Base-by-base conservation (phyloP, 2,329 filamentous ascomycete genomes). In the Botrytis paeoniae region DNA sequence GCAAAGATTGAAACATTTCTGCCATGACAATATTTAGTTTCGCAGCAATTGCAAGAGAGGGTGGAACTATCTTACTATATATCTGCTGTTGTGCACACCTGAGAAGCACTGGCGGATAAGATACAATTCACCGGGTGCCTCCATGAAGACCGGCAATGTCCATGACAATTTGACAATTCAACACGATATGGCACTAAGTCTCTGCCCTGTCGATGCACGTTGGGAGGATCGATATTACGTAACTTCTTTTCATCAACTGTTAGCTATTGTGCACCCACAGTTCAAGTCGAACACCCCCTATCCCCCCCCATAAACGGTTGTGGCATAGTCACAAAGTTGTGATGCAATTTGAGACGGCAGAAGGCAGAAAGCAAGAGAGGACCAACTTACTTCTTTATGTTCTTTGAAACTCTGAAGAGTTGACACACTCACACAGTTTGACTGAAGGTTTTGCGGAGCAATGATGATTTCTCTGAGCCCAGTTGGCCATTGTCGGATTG, bases 401-500 rank as follows among this genome's bases (percentile, higher is more conserved):
- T 29, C 14, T n/a, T 16, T 41, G 37, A 18, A 41, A 41, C 35
- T 62, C 37, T 39, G 22, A 62, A 62, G 37, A 22, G 60, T 62
- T n/a, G 22, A 18, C n/a, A 64, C 20, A 22, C 29, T 45, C 43
- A n/a, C 41, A 64, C 18, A 16, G 6, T 35, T 48, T 48, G 29
- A 22, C 20, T 48, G 20, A 48, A 22, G 20, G 7, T 32, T 25
- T 48, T 35, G n/a, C 20, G 5, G 41, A 48, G 62, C 62, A 65
- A 48, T 65, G 29, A 65, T 66, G 63, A 66, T 66, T 35, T 66
- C 12, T 51, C 63, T 66, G 63, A 66, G 63, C 63, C 51, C 63
- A 12, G 29, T 63, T 29, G 7, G 29, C 35, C 16, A 37, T 22
- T 12, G 29, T 18, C n/a, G 16, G n/a, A 29, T 63, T 22, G 62